Evolutionary conservation across 345 rosid species (phyloP), one percentile per base, ranked within the genome.

Genomic region (Hibiscus trionum): DNA sequence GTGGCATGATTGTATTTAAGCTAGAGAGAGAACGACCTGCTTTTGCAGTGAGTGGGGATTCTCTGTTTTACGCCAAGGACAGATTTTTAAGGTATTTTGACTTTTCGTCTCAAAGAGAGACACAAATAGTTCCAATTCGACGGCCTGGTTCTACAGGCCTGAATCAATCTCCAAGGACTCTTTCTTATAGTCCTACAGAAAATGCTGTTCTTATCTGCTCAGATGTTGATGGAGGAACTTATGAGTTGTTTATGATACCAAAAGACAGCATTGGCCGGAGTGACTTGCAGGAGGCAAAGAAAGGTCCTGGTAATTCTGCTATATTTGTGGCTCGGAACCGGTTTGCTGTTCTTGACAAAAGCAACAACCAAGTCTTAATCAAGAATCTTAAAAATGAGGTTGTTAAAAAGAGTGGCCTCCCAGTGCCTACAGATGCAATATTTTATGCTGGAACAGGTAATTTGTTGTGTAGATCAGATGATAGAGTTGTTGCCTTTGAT

Each of bases 381-480:
- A 94, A 86, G 82, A 90, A 91, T 77, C 82, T 91, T 16, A 87
- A 88, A 72, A 92, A 94, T 44, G 96, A 91, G 78, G 85, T 94
- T 60, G 92, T 94, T 63, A 94, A 88, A 73, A 90, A 87, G 77
- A 80, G 89, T 58, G 44, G 76, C 35, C 91, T 94, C 39, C 97
- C 99, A 0, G 82, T 89, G 5, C 83, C 90, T 44, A 85, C 92
- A 0, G 97, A 94, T 80, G 93, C 97, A 65, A 83, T 94, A 44
- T 92, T 92, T 73, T 92, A 94, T 79, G 99, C 97, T 19, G 99
- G 99, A n/a, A 90, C 96, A 11, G 97, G 97, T 63, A 91, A 89
- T 74, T 75, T 95, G 74, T 86, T 95, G n/a, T 95, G 97, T 42
- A 81, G 93, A 80, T 83, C 97, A 24, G 99, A 95, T 75, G 97